phyloP scores from a whole-genome alignment of 75 land plant genomes.

The Sequoiadendron giganteum region DNA sequence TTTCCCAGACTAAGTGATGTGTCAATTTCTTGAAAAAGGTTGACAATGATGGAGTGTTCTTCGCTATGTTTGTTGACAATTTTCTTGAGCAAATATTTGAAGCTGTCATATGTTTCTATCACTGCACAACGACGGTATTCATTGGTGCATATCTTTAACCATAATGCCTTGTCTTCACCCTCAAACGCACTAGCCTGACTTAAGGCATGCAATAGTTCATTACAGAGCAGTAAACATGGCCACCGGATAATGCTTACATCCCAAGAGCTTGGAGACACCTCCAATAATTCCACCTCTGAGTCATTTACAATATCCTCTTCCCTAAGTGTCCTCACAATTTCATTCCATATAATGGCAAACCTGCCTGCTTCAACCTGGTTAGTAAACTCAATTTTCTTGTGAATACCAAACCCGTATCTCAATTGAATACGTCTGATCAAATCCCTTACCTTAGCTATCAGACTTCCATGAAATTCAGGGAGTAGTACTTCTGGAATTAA shows the following conservation, averaged over 20 bases:
- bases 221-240: conserved; percentile 40
- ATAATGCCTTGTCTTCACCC: conserved; percentile 26
- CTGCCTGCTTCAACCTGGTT: conserved; percentile 23
- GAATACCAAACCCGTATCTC: conserved; percentile 32
- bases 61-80: conserved; percentile 23
- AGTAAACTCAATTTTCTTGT: conserved; percentile 27
- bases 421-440: conserved; percentile 27
- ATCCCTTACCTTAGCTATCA: conserved; percentile 14
- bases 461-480: not conserved
- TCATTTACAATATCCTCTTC: conserved; percentile 42
- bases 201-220: conserved; percentile 43
- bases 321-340: conserved; percentile 25
- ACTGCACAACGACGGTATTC: conserved; percentile 51
- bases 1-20: conserved; percentile 10
- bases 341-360: conserved; percentile 40
- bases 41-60: conserved; percentile 20
- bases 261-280: conserved; percentile 30
- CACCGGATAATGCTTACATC: conserved; percentile 36
- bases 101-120: conserved; percentile 36
- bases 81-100: conserved; percentile 30
- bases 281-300: conserved; percentile 41
- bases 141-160: conserved; percentile 37
- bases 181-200: conserved; percentile 13
- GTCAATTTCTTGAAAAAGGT: conserved; percentile 36
- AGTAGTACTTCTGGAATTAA: conserved; percentile 19